A percentile compares a stretch with the other conserved stretches of the same genome.
These are phyloP conservation scores for Neurospora sp. DNA, from an alignment of 495 filamentous ascomycete genomes.

Conservation along the genomic window DNA sequence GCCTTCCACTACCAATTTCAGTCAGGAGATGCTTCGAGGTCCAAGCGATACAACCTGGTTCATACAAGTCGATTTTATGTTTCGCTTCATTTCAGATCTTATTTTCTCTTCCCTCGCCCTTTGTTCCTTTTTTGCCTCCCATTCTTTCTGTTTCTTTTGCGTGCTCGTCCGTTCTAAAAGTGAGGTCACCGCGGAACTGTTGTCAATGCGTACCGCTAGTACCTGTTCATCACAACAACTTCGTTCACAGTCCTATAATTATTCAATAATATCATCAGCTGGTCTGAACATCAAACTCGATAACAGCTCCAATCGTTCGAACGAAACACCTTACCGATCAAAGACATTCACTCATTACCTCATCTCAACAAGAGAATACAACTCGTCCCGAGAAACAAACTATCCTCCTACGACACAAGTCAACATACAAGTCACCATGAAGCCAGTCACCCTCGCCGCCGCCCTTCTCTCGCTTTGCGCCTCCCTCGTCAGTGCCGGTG, in stretches of 20 bases:
- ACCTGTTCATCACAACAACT: neutral
- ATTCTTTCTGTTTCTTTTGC: neutral
- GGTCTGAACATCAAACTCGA: neutral
- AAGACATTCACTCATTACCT: neutral
- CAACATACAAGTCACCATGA: constrained; percentile 28
- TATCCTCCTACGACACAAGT: neutral
- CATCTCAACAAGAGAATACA: neutral
- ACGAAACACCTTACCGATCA: neutral
- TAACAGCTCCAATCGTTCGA: neutral
- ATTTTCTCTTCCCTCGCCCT: neutral
- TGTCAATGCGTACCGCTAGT: neutral
- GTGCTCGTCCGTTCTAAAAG: neutral
- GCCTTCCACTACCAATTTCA: neutral
- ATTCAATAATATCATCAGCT: neutral
- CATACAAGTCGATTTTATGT: neutral
- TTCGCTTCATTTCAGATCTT: neutral
- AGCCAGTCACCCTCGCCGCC: constrained; percentile 24
- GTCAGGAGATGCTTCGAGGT: neutral
- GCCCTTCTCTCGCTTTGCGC: constrained; percentile 27
- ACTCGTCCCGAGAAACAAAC: neutral
- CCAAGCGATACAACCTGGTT: neutral
- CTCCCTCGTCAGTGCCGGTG: constrained; percentile 35
- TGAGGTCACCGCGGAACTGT: neutral
- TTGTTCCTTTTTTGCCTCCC: neutral
- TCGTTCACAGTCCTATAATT: neutral